These are phyloP conservation scores for Aphanomyces cochlioides DNA, from an alignment of 352 stramenopile species.

Conservation along the genomic window DNA sequence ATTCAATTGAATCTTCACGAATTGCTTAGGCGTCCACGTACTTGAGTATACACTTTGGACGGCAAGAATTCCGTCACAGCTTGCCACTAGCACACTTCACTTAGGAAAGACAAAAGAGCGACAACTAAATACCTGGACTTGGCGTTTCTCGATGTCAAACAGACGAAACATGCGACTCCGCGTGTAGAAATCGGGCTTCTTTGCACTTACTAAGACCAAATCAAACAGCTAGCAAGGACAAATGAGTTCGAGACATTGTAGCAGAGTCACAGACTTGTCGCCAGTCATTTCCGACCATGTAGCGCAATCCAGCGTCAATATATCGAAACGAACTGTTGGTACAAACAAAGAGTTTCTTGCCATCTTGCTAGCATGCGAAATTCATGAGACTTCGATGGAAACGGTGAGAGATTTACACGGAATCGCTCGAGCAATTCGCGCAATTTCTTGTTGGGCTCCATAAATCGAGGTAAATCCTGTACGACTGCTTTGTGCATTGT, in stretches of 20 bases:
- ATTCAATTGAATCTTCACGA: background rate
- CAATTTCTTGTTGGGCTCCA: slow-evolving; percentile 85
- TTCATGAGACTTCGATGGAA: too few relatives aligned
- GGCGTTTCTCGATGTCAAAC: slow-evolving; percentile 55
- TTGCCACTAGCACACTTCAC: slow-evolving; percentile 44
- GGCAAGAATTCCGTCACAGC: slow-evolving; percentile 56
- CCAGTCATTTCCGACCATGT: slow-evolving; percentile 90
- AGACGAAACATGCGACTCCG: slow-evolving; percentile 69
- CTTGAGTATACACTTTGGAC: slow-evolving; percentile 71
- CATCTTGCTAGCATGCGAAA: slow-evolving; percentile 46
- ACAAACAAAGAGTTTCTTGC: slow-evolving; percentile 91
- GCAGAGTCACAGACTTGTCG: slow-evolving; percentile 38
- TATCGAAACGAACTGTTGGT: slow-evolving; percentile 93
- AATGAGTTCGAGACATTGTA: background rate
- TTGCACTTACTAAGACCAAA: slow-evolving; percentile 83
- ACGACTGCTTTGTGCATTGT: slow-evolving; percentile 91
- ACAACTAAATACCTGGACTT: slow-evolving; percentile 48
- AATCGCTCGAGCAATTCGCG: slow-evolving; percentile 79
- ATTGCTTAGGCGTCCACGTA: background rate
- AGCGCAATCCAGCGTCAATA: slow-evolving; percentile 89
- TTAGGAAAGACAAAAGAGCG: too few relatives aligned
- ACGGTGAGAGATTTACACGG: slow-evolving; percentile 32
- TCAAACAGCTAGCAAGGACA: slow-evolving; percentile 67
- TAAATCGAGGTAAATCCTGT: slow-evolving; percentile 75
- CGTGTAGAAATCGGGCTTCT: slow-evolving; percentile 93